Evolutionary conservation across 1,284 basidiomycete species (phyloP), one percentile per base, ranked within the genome.

Genomic region (Puccinia hordei): DNA sequence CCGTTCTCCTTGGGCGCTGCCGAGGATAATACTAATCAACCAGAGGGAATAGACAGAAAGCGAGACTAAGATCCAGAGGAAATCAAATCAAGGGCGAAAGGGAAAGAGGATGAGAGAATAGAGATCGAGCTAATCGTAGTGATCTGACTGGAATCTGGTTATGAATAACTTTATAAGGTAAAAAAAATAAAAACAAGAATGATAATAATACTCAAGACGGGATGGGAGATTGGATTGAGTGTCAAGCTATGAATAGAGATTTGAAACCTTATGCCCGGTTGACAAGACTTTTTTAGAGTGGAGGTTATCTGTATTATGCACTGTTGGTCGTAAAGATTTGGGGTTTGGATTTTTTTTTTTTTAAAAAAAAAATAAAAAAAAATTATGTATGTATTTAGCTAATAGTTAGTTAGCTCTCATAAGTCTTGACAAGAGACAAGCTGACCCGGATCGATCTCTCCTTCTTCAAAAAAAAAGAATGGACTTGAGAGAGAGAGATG

Each of bases 301-400:
- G 61, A 63, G 61, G 61, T 63, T 63, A 63, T 63, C 61, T 63
- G 35, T 69, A 69, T n/a, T n/a, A n/a, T 69, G 66, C 44, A 69
- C 46, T 44, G 61, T 63, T 63, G 41, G 61, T 38, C n/a, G n/a
- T 63, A 63, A 63, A 63, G 61, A 63, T 63, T 63, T n/a, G 35
- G 8, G 41, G 71, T 41, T 53, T 73, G 71, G n/a, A 57, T 73
- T n/a, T n/a, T n/a, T n/a, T n/a, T n/a, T n/a, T n/a, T n/a, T n/a
- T n/a, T n/a, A n/a, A n/a, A n/a, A n/a, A n/a, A n/a, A n/a, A n/a
- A n/a, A n/a, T n/a, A n/a, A n/a, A n/a, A n/a, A n/a, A n/a, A n/a
- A n/a, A n/a, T n/a, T n/a, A n/a, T n/a, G n/a, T n/a, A n/a, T n/a
- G n/a, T n/a, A n/a, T n/a, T n/a, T n/a, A n/a, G n/a, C n/a, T n/a